A percentile compares a stretch with the other conserved stretches of the same genome.
Evolutionary conservation across 2,329 filamentous ascomycete genomes (phyloP).

Genomic region (Aphanocladium album): DNA sequence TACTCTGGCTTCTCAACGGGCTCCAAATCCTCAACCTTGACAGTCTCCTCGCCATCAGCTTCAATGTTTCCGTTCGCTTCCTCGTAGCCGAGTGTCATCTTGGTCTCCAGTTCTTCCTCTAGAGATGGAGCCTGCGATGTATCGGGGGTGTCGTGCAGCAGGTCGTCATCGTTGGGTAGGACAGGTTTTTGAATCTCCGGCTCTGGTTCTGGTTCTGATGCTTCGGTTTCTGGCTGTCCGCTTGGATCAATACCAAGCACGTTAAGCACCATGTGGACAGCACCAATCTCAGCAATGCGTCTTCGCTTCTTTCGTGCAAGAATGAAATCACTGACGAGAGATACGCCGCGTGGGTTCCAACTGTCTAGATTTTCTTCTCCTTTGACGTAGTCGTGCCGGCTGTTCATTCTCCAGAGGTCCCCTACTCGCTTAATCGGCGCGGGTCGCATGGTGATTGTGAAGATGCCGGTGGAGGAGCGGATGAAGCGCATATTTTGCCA

Average conservation of each 20-base stretch:
- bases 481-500: constrained; percentile 84
- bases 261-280: constrained; percentile 61
- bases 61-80: constrained; percentile 18
- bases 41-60: constrained; percentile 18
- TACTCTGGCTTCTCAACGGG: constrained; percentile 35
- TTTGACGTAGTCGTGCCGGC: constrained; percentile 90
- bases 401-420: constrained; percentile 95
- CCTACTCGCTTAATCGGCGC: constrained; percentile 86
- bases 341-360: constrained; percentile 88
- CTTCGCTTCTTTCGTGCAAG: constrained; percentile 65
- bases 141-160: constrained; percentile 54
- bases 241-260: constrained; percentile 47
- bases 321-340: constrained; percentile 84
- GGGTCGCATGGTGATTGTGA: constrained; percentile 79
- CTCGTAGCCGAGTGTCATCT: constrained; percentile 19
- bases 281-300: constrained; percentile 75
- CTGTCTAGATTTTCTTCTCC: constrained; percentile 81
- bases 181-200: constrained; percentile 32
- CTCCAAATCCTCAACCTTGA: constrained; percentile 17
- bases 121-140: constrained; percentile 39
- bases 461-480: constrained; percentile 80
- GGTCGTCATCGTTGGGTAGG: constrained; percentile 50
- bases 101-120: constrained; percentile 23
- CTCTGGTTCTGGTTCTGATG: constrained; percentile 29
- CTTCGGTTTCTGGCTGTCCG: constrained; percentile 26